Evolutionary conservation across 352 stramenopile species (phyloP).

Genomic region (Phytophthora gonapodyides): DNA sequence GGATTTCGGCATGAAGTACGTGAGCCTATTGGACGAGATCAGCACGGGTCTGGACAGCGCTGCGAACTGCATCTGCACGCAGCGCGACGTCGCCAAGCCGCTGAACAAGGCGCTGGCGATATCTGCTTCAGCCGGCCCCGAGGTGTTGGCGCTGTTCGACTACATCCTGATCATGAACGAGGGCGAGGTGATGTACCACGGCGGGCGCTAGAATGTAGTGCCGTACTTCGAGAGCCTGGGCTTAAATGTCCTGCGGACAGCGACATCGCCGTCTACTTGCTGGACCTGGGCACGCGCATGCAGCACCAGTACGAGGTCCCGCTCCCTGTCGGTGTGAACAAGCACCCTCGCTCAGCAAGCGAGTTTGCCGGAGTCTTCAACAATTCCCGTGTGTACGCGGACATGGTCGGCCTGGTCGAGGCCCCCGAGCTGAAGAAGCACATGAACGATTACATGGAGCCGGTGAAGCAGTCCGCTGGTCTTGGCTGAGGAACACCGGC

Average conservation of each 20-base stretch:
- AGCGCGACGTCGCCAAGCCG: slow-evolving; percentile 42
- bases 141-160: slow-evolving; percentile 53
- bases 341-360: slow-evolving; percentile 21
- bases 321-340: slow-evolving; percentile 16
- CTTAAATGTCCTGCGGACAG: slow-evolving; percentile 28
- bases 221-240: slow-evolving; percentile 27
- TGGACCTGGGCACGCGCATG: slow-evolving; percentile 43
- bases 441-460: slow-evolving; percentile 22
- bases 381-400: slow-evolving; percentile 30
- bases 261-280: slow-evolving; percentile 28
- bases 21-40: slow-evolving; percentile 72
- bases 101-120: slow-evolving; percentile 59
- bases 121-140: slow-evolving; percentile 81
- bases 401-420: slow-evolving; percentile 22
- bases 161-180: slow-evolving; percentile 49
- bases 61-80: slow-evolving; percentile 46
- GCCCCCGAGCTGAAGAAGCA: slow-evolving; percentile 24
- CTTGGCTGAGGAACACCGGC: slow-evolving; percentile 19
- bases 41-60: slow-evolving; percentile 50
- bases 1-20: slow-evolving; percentile 79
- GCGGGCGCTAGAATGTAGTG: slow-evolving; percentile 24
- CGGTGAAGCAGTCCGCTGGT: slow-evolving; percentile 23
- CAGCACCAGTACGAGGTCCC: slow-evolving; percentile 44
- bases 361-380: slow-evolving; percentile 48
- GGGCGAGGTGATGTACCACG: slow-evolving; percentile 44